Evolutionary conservation across 306 rosid species (phyloP), one percentile per base, ranked within the genome.

Genomic region (Albizia julibrissin): DNA sequence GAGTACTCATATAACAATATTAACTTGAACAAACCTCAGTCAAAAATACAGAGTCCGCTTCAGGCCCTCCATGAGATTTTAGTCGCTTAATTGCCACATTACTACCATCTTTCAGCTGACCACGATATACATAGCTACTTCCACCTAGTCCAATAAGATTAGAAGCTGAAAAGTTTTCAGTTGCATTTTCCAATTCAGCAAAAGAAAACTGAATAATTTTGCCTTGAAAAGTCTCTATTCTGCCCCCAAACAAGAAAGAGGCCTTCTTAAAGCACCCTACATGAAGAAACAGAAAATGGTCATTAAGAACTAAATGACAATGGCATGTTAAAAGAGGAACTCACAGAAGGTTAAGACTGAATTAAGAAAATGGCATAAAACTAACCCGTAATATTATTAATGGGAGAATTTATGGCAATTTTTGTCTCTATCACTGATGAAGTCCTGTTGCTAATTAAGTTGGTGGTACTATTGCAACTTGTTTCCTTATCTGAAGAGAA

Each of bases 101-200:
- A 64, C 86, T 88, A 4, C 97, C 92, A 62, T 92, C 91, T 85
- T 85, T 93, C 47, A 96, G 84, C 81, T 71, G 81, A 84, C 98
- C 99, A 50, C 86, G 94, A 90, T 91, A 92, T 59, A 96, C 99
- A 79, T 87, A 90, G 83, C 99, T 96, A 85, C 99, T 93, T 81
- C 98, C 99, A 2, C 99, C 99, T 81, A 87, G 82, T 83, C 99
- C 99, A 68, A 90, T 88, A 71, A 96, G 94, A 77, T 92, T 92
- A 85, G 99, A 88, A 70, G 89, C 66, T 77, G 93, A 91, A 86
- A 93, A 96, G 72, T 81, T 93, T 65, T 89, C 85, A 19, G 99
- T 93, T 49, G 97, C 94, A 87, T 69, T 89, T 85, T 96, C 97
- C 91, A 95, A 88, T 84, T 96, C 97, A 50, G 90, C 61, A 70